These are phyloP conservation scores for Tuber umbilicatum DNA, from an alignment of 495 filamentous ascomycete genomes.

Conservation along the genomic window DNA sequence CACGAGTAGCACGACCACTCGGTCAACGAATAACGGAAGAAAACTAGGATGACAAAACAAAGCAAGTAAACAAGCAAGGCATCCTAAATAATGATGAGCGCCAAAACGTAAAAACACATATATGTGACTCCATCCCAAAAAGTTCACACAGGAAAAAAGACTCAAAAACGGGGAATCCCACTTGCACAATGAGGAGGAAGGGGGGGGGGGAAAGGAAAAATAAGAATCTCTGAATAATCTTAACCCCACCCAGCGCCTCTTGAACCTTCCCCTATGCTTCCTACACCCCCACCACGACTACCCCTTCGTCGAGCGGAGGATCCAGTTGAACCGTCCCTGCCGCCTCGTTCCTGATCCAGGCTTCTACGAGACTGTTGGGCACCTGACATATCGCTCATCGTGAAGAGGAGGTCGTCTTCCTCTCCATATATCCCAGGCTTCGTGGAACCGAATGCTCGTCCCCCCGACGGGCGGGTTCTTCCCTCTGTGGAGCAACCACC, in stretches of 20 bases:
- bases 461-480: slow-evolving; percentile 17
- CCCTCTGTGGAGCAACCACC: slow-evolving; percentile 5
- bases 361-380: slow-evolving; percentile 36
- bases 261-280: slow-evolving; percentile 17
- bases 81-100: slow-evolving; percentile 13
- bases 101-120: slow-evolving; percentile 30
- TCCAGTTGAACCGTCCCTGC: slow-evolving; percentile 15
- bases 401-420: slow-evolving; percentile 40
- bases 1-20: not conserved
- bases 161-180: not conserved
- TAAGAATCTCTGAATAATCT: not conserved
- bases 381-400: slow-evolving; percentile 40
- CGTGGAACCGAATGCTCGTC: slow-evolving; percentile 34
- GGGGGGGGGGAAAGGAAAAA: not conserved
- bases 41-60: not conserved
- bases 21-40: not conserved
- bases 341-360: slow-evolving; percentile 28
- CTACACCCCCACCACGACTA: slow-evolving; percentile 18
- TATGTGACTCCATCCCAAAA: slow-evolving; percentile 32
- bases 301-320: slow-evolving; percentile 16
- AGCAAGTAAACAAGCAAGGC: not conserved
- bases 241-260: slow-evolving; percentile 18
- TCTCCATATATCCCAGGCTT: slow-evolving; percentile 22
- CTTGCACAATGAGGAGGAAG: not conserved
- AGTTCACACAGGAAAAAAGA: slow-evolving; percentile 24